Conservation (phyloP, 768 basidiomycete genomes). For the Panus rudis region DNA sequence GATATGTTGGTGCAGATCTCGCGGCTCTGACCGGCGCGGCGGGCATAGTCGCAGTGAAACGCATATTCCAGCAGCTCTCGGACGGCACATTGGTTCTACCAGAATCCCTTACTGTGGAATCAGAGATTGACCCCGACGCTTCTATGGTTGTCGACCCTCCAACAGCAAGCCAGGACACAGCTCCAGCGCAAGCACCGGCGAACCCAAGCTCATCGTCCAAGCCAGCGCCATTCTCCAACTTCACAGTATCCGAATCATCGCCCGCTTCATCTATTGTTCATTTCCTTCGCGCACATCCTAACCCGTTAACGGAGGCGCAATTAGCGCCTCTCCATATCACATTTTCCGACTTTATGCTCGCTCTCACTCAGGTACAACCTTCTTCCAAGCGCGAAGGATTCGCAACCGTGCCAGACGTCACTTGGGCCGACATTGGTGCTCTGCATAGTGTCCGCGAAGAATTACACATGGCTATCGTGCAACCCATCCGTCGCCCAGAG, state of each 20-base stretch:
- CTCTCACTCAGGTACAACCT: constrained; percentile 87
- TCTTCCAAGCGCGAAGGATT: constrained; percentile 98
- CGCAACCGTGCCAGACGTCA: constrained; percentile 91
- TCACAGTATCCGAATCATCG: constrained; percentile 29
- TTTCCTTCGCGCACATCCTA: constrained; percentile 84
- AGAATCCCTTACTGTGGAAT: constrained; percentile 22
- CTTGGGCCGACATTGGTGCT: constrained; percentile 93
- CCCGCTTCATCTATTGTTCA: constrained; percentile 71
- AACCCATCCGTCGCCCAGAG: constrained; percentile 86
- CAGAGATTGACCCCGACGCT: constrained; percentile 17
- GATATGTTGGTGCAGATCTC: constrained; percentile 95
- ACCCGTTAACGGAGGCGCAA: constrained; percentile 68
- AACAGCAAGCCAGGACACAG: background rate
- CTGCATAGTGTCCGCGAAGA: constrained; percentile 83
- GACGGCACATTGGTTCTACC: constrained; percentile 58
- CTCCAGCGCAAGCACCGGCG: constrained; percentile 6
- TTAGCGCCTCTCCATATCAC: constrained; percentile 80
- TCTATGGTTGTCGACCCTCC: constrained; percentile 33
- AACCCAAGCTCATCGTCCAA: constrained; percentile 13
- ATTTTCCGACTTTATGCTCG: constrained; percentile 68
- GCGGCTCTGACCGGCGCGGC: constrained; percentile 88
- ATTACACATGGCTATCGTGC: constrained; percentile 95
- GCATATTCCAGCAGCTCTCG: constrained; percentile 74
- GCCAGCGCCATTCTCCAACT: constrained; percentile 27
- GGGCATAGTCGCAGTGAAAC: constrained; percentile 92